These are phyloP conservation scores for Paramecium sexaurelia DNA, from an alignment of 73 alveolate species.

Conservation along the genomic window DNA sequence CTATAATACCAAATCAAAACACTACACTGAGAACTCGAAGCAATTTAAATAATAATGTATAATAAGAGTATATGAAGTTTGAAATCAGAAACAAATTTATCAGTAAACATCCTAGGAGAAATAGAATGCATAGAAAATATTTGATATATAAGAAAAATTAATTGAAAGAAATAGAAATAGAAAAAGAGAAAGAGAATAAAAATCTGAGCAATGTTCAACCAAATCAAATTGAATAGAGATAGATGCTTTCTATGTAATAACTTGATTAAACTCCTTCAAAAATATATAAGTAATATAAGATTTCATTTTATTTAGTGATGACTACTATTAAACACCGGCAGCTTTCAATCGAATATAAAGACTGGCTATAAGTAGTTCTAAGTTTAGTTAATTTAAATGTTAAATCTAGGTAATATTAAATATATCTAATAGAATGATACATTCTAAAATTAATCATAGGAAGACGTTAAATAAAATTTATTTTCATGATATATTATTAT, in stretches of 20 bases:
- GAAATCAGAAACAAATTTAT: background rate
- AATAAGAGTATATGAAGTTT: background rate
- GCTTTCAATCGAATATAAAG: constrained; percentile 6
- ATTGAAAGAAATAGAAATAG: background rate
- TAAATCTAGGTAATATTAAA: background rate
- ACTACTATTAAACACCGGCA: constrained; percentile 20
- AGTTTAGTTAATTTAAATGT: constrained; percentile 7
- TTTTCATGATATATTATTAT: background rate
- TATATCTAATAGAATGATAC: background rate
- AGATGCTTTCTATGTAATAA: background rate
- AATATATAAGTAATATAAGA: background rate
- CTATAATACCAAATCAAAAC: background rate
- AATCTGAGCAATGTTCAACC: background rate
- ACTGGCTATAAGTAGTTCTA: background rate
- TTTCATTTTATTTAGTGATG: background rate
- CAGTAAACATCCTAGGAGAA: constrained; percentile 46
- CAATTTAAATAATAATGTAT: background rate
- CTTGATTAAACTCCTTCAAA: constrained; percentile 1
- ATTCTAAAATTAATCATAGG: background rate
- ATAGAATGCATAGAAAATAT: constrained; percentile 56
- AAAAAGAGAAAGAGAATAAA: background rate
- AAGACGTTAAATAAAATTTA: background rate
- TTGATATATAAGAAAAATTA: constrained; percentile 34
- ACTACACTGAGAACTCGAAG: background rate
- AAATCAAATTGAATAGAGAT: background rate